Conservation (phyloP, 2,329 filamentous ascomycete genomes). For the Hymenoscyphus fraxineus region DNA sequence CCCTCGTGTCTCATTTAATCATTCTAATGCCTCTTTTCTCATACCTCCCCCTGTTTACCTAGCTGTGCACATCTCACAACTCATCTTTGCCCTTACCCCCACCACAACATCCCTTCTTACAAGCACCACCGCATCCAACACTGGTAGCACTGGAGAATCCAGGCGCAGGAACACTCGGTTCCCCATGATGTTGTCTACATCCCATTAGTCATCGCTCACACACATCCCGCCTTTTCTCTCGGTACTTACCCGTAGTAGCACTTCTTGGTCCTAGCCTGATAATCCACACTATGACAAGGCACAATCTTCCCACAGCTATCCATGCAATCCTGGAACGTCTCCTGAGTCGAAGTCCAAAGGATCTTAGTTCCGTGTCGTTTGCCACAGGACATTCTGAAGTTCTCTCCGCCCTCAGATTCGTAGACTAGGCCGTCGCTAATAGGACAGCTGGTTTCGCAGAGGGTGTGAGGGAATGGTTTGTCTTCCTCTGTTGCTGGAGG, state of each 20-base stretch:
- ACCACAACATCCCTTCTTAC: neutral
- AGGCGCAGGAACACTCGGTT: neutral
- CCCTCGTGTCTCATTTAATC: neutral
- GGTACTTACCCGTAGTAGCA: neutral
- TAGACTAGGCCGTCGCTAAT: neutral
- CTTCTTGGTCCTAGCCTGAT: neutral
- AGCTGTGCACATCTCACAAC: neutral
- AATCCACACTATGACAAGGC: slow-evolving; percentile 2
- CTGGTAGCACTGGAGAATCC: neutral
- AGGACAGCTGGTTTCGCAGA: neutral
- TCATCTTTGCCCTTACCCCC: neutral
- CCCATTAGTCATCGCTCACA: neutral
- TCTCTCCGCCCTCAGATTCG: neutral
- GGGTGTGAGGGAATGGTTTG: neutral
- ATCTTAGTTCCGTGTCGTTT: slow-evolving; percentile 1
- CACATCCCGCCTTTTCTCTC: neutral
- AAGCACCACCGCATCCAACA: neutral
- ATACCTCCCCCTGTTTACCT: neutral
- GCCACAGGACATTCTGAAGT: neutral
- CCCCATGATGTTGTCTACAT: neutral
- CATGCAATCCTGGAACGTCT: slow-evolving; percentile 1
- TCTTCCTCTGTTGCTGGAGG: neutral
- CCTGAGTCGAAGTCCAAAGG: neutral
- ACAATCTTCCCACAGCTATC: neutral
- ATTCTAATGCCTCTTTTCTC: neutral